Conservation (phyloP, 2,329 filamentous ascomycete genomes). For the Aspergillus tubingensis region DNA sequence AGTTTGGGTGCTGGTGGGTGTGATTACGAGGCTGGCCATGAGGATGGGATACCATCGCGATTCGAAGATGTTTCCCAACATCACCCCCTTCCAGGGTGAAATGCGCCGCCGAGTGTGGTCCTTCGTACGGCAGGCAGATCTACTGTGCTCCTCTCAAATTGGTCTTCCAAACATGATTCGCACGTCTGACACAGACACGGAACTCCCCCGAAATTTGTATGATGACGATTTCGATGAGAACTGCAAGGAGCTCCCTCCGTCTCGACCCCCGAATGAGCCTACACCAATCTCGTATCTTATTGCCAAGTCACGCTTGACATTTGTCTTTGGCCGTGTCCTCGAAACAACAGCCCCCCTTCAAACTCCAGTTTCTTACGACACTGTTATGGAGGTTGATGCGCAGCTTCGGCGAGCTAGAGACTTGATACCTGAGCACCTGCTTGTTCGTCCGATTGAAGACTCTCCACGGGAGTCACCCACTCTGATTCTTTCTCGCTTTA, state of each 20-base stretch:
- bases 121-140: constrained; percentile 60
- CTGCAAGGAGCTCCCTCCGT: constrained; percentile 56
- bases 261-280: constrained; percentile 60
- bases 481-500: constrained; percentile 77
- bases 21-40: constrained; percentile 65
- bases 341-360: constrained; percentile 46
- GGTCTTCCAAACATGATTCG: constrained; percentile 68
- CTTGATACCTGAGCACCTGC: constrained; percentile 76
- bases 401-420: constrained; percentile 60
- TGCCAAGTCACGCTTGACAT: constrained; percentile 45
- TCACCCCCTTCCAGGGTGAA: constrained; percentile 63
- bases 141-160: constrained; percentile 67
- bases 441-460: constrained; percentile 72
- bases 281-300: constrained; percentile 57
- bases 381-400: constrained; percentile 61
- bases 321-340: constrained; percentile 47
- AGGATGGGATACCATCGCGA: constrained; percentile 67
- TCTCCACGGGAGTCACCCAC: constrained; percentile 68
- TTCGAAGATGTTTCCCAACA: constrained; percentile 59
- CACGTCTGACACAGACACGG: constrained; percentile 64
- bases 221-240: constrained; percentile 67
- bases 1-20: constrained; percentile 60
- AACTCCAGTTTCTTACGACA: constrained; percentile 57
- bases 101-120: constrained; percentile 55
- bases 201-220: constrained; percentile 61